Evolutionary conservation across 2,329 filamentous ascomycete species (phyloP).

Genomic region (Pyricularia grisea): DNA sequence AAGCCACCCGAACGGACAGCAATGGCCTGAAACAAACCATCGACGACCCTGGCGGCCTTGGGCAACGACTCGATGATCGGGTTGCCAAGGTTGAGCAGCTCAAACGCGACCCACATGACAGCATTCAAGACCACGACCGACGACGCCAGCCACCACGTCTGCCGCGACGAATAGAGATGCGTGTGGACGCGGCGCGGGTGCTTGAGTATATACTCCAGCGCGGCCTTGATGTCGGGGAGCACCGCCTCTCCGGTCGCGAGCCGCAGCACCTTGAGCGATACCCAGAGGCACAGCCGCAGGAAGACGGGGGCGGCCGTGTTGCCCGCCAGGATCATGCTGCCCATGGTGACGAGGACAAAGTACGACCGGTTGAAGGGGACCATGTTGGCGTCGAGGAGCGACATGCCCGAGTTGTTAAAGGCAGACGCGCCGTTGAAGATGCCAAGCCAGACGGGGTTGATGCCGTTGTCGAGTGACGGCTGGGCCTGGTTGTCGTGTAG

Average conservation of each 20-base stretch:
- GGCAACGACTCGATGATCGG: conserved; percentile 41
- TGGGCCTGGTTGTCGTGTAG: conserved; percentile 41
- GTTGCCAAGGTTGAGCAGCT: conserved; percentile 56
- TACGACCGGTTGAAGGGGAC: conserved; percentile 45
- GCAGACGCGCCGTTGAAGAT: conserved; percentile 59
- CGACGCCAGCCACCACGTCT: conserved; percentile 57
- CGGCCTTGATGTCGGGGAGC: conserved; percentile 33
- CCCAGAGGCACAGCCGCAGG: conserved; percentile 50
- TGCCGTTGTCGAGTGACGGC: conserved; percentile 41
- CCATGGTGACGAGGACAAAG: conserved; percentile 43
- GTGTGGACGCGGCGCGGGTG: conserved; percentile 52
- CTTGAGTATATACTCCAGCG: conserved; percentile 42
- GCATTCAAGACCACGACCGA: conserved; percentile 52
- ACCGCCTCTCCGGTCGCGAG: conserved; percentile 25
- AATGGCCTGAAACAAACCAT: conserved; percentile 56
- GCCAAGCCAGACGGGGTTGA: conserved; percentile 60
- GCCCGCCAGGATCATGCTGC: conserved; percentile 50
- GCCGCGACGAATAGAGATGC: conserved; percentile 51
- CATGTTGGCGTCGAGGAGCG: conserved; percentile 57
- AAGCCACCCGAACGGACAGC: conserved; percentile 58
- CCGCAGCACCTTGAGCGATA: conserved; percentile 30
- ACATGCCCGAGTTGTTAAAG: conserved; percentile 66
- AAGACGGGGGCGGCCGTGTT: conserved; percentile 59
- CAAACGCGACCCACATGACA: conserved; percentile 56
- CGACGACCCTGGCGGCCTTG: conserved; percentile 43